Conservation (phyloP, 2,329 filamentous ascomycete species). For the Pseudogymnoascus sp. region DNA sequence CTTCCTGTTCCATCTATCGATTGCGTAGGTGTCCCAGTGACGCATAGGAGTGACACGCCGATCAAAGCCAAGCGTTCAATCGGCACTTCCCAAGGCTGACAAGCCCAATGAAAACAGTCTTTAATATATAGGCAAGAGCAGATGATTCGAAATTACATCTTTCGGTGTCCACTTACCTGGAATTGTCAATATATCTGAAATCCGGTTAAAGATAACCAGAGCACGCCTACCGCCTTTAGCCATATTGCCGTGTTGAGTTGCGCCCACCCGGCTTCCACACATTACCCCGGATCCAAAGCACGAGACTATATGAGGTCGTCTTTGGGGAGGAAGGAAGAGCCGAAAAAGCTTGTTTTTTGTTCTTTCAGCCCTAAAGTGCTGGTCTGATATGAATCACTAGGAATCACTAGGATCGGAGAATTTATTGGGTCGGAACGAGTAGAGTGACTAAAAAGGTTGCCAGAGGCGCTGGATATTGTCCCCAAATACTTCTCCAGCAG, state of each 20-base stretch:
- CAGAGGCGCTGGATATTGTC: not conserved
- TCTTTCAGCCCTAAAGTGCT: not conserved
- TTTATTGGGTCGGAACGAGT: not conserved
- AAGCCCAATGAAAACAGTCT: not conserved
- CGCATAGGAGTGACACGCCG: not conserved
- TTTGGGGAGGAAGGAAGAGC: not conserved
- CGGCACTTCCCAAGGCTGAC: not conserved
- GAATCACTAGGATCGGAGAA: not conserved
- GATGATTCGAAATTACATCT: not conserved
- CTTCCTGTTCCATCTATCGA: not conserved
- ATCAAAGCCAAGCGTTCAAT: not conserved
- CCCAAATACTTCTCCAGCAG: not conserved
- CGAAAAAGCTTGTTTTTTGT: not conserved
- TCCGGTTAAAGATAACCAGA: not conserved
- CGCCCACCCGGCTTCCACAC: not conserved
- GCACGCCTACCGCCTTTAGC: not conserved
- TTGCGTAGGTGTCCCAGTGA: not conserved
- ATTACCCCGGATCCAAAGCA: not conserved
- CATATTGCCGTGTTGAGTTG: not conserved
- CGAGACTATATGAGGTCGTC: not conserved
- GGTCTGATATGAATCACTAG: not conserved
- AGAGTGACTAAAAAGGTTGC: not conserved
- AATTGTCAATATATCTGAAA: not conserved
- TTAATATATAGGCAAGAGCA: not conserved
- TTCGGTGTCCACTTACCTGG: not conserved